Percentiles rank a stretch among this genome's conserved stretches.
These are phyloP conservation scores for Pichia californica DNA, from an alignment of 805 yeast genomes.

Conservation along the genomic window DNA sequence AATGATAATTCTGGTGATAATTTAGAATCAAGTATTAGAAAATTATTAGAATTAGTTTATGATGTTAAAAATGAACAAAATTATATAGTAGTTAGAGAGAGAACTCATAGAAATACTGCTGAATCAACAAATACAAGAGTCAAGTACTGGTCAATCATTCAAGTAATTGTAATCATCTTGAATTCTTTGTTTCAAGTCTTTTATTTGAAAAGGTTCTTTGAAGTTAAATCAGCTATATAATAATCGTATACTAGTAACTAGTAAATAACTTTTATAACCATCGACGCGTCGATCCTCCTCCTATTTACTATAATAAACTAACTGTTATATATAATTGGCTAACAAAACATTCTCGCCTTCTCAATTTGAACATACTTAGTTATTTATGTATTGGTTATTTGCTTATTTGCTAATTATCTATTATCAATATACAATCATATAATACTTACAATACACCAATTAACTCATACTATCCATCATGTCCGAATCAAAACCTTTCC, in stretches of 20 bases:
- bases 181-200: slow-evolving; percentile 91
- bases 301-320: too few species aligned
- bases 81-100: slow-evolving; percentile 90
- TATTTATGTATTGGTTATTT: too few species aligned
- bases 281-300: not conserved
- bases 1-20: slow-evolving; percentile 62
- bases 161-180: slow-evolving; percentile 73
- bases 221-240: slow-evolving; percentile 83
- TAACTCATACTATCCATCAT: not conserved
- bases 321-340: too few species aligned
- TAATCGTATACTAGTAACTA: not conserved
- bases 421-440: too few species aligned
- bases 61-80: slow-evolving; percentile 90
- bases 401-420: too few species aligned
- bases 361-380: too few species aligned
- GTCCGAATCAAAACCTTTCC: slow-evolving; percentile 12
- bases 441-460: too few species aligned
- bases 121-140: slow-evolving; percentile 96
- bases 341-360: too few species aligned
- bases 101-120: slow-evolving; percentile 97
- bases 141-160: slow-evolving; percentile 96
- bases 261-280: too few species aligned
- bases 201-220: slow-evolving; percentile 91
- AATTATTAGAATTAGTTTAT: slow-evolving; percentile 65
- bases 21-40: slow-evolving; percentile 76